Base-by-base conservation (phyloP, 352 stramenopile genomes). In the Pythium angustatum region DNA sequence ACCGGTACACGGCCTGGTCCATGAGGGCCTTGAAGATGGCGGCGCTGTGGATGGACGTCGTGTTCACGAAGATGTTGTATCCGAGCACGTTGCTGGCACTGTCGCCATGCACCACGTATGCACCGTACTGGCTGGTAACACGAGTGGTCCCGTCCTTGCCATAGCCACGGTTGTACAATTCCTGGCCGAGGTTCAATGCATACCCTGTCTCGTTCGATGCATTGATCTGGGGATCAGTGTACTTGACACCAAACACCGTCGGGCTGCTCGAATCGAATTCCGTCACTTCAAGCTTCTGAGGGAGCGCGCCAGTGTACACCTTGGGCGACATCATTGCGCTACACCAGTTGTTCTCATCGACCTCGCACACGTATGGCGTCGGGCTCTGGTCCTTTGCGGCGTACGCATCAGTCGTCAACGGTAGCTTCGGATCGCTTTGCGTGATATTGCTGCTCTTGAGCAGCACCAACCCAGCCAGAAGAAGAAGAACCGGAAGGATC, bases 241-340 rank as follows among this genome's bases (percentile, higher is more conserved):
- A 90, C 8, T 60, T 75, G 14, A 88, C 67, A 41, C 68, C 53
- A 59, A 88, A 90, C 8, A 90, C 72, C 17, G 71, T 90, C 9
- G 81, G 81, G 19, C 75, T 74, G 26, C 61, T 72, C 2, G 70
- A 76, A 57, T 76, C 60, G 26, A 68, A 77, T 7, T 59, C 21
- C 63, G 64, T 41, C 73, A 43, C 10, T 53, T 41, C 10, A 77
- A 71, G 8, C 51, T 73, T 4, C 47, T 69, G 53, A 14, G 62
- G 24, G 2, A 52, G 33, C 7, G 78, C 58, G 27, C 71, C 74
- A n/a, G 75, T 73, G 58, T 76, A 87, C 52, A 77, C 65, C 3
- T 48, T 48, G 5, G 69, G 59, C 15, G 40, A 54, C 75, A 87
- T 82, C 14, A 69, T 62, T 30, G 27, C 62, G 34, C 57, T 75